Conservation (phyloP, 1,139 yeast genomes). For the Lodderomyces metapsilosis region DNA sequence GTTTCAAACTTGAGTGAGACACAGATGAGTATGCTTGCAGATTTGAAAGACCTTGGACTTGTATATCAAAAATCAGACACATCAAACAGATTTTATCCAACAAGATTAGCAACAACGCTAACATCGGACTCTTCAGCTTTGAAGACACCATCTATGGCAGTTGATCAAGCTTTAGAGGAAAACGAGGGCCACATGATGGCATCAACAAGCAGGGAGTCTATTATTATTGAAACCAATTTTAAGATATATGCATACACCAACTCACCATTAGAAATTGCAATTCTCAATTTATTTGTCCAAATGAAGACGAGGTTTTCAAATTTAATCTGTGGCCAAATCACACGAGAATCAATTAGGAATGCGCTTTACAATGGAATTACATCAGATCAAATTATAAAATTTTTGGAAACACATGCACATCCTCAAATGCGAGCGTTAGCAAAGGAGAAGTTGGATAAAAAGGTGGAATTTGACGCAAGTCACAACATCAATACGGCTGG, state of each 20-base stretch:
- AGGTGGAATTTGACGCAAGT: constrained; percentile 62
- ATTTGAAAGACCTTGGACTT: constrained; percentile 86
- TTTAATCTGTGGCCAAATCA: constrained; percentile 90
- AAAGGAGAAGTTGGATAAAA: constrained; percentile 64
- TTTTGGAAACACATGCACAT: constrained; percentile 89
- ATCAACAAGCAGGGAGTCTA: constrained; percentile 51
- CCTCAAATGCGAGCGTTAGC: constrained; percentile 81
- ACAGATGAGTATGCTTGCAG: constrained; percentile 84
- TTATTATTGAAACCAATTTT: constrained; percentile 91
- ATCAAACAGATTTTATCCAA: constrained; percentile 77
- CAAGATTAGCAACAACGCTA: constrained; percentile 84
- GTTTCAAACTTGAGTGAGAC: constrained; percentile 71
- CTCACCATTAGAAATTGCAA: constrained; percentile 93
- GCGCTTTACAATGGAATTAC: constrained; percentile 90
- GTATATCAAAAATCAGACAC: constrained; percentile 72
- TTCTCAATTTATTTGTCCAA: constrained; percentile 82
- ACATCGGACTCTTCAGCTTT: constrained; percentile 79
- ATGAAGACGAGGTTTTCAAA: constrained; percentile 82
- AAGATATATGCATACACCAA: constrained; percentile 91
- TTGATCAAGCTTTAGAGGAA: constrained; percentile 55
- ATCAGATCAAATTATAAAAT: constrained; percentile 89
- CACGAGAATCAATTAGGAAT: constrained; percentile 84
- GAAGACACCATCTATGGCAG: constrained; percentile 67
- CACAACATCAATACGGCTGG: constrained; percentile 54
- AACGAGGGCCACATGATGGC: constrained; percentile 17